These are phyloP conservation scores for Hypoxylon sp. DNA, from an alignment of 2,329 filamentous ascomycete genomes.

Conservation along the genomic window DNA sequence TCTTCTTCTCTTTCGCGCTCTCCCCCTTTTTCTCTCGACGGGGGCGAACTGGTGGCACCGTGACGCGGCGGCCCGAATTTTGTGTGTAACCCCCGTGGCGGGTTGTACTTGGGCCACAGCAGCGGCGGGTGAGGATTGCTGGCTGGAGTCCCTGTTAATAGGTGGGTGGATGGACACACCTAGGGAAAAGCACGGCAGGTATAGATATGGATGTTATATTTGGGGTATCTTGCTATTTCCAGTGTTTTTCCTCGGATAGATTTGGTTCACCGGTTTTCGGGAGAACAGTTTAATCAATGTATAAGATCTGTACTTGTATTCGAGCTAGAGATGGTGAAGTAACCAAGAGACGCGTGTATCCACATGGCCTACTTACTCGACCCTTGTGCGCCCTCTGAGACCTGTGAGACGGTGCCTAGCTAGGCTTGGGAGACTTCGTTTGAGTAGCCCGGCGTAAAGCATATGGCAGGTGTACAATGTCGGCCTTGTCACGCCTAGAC, in stretches of 20 bases:
- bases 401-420: neutral
- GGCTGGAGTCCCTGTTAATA: neutral
- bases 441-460: neutral
- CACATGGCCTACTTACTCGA: no score
- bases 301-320: neutral
- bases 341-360: neutral
- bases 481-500: slow-evolving; percentile 3
- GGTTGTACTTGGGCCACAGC: neutral
- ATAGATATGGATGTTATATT: neutral
- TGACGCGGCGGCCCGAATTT: slow-evolving; percentile 23
- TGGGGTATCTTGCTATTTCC: no score
- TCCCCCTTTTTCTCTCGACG: neutral
- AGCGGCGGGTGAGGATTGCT: neutral
- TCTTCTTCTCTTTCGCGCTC: no score
- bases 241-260: neutral
- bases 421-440: neutral
- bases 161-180: neutral
- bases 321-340: neutral
- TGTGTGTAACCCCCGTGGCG: slow-evolving; percentile 12
- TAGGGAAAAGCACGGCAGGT: neutral
- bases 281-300: neutral
- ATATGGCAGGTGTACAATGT: slow-evolving; percentile 1
- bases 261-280: neutral
- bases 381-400: no score
- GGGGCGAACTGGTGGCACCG: slow-evolving; percentile 13